phyloP scores from a whole-genome alignment of 345 rosid species.

The Balakata baccata region DNA sequence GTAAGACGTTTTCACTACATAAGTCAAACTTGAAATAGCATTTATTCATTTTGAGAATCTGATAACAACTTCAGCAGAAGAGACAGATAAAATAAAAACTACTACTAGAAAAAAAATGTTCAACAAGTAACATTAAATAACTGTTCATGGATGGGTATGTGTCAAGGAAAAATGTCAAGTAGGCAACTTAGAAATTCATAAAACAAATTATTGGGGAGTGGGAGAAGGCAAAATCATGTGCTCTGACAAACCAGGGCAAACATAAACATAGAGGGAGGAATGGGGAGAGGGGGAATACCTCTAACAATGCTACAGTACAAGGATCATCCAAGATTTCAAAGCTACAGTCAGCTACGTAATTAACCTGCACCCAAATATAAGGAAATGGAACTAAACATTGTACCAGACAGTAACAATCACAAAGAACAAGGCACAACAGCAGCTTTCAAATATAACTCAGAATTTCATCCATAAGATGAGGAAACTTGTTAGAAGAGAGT shows the following conservation, averaged over 20 bases:
- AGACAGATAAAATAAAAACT: background rate
- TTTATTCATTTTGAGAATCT: too few species aligned
- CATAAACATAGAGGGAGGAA: too few species aligned
- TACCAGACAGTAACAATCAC: background rate
- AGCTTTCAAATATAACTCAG: background rate
- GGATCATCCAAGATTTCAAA: slow-evolving; percentile 91
- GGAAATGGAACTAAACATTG: background rate
- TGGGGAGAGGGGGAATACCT: slow-evolving; percentile 42
- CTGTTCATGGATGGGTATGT: background rate
- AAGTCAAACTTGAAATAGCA: too few species aligned
- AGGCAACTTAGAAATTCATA: background rate
- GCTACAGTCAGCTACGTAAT: slow-evolving; percentile 83
- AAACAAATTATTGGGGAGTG: background rate
- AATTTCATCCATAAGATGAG: background rate
- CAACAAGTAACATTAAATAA: background rate
- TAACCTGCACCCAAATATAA: slow-evolving; percentile 44
- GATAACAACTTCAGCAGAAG: background rate
- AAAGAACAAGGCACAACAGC: background rate
- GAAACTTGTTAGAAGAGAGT: too few species aligned
- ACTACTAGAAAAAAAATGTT: background rate
- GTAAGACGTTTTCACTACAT: too few species aligned
- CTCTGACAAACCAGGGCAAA: background rate
- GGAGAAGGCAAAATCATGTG: background rate
- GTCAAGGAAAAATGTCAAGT: slow-evolving; percentile 11
- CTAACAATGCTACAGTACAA: slow-evolving; percentile 68